A percentile compares a stretch with the other conserved stretches of the same genome.
Conservation (phyloP, 257 asterid genomes). For the Cinchona pubescens region DNA sequence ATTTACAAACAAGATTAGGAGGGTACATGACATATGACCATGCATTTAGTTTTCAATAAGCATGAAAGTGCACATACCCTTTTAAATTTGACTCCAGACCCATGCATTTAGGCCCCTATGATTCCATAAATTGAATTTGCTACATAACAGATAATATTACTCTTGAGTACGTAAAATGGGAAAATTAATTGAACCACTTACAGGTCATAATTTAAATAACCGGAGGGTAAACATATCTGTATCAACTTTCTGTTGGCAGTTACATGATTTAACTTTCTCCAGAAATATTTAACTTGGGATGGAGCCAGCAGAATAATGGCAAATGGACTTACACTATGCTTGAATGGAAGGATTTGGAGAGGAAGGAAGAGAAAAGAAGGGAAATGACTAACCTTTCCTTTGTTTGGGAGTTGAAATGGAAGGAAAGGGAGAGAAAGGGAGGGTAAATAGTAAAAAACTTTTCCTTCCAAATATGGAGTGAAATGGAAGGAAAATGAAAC, state of each 20-base stretch:
- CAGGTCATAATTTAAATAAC: background rate
- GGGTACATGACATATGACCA: background rate
- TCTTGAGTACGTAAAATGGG: background rate
- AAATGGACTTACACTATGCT: no score
- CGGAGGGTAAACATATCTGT: background rate
- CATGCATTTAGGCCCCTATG: background rate
- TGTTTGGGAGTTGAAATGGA: no score
- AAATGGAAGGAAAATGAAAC: no score
- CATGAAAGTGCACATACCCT: background rate
- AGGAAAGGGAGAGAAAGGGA: no score
- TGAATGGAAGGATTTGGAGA: no score
- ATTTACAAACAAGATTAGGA: background rate
- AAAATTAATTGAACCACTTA: background rate
- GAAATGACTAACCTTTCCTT: no score
- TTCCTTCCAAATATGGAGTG: no score
- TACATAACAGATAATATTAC: no score
- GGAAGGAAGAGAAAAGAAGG: no score
- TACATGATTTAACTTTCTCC: background rate
- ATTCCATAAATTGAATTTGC: background rate
- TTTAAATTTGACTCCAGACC: background rate
- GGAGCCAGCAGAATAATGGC: background rate
- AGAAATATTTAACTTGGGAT: background rate
- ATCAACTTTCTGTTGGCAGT: background rate
- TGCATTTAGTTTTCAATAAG: background rate
- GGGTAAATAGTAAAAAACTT: no score